A percentile compares a stretch with the other conserved stretches of the same genome.
phyloP scores from a whole-genome alignment of 495 filamentous ascomycete species.

The Evernia prunastri region DNA sequence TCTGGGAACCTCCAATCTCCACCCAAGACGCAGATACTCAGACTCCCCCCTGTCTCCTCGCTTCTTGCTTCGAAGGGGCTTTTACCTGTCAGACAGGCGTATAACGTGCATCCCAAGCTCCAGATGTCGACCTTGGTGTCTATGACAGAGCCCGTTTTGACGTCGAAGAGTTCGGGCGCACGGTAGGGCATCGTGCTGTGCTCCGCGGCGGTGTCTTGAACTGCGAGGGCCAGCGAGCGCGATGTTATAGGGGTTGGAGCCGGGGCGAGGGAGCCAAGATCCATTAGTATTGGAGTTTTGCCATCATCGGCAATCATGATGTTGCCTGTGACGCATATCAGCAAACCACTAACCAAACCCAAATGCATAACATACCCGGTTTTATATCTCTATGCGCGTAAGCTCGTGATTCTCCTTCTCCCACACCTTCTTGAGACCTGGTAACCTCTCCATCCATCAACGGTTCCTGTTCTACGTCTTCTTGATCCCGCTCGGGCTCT shows the following conservation, averaged over 20 bases:
- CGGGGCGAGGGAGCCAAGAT: conserved; percentile 84
- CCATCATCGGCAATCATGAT: conserved; percentile 56
- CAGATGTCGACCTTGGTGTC: conserved; percentile 98
- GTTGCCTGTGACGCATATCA: conserved; percentile 53
- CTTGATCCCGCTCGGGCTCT: conserved; percentile 51
- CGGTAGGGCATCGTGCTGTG: conserved; percentile 98
- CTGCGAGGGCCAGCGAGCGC: conserved; percentile 79
- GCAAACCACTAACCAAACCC: conserved; percentile 1
- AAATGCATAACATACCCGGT: conserved; percentile 53
- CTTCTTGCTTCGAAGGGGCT: conserved; percentile 91
- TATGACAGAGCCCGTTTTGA: conserved; percentile 85
- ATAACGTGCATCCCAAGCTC: conserved; percentile 93
- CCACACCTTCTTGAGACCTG: conserved; percentile 60
- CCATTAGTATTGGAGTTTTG: conserved; percentile 88
- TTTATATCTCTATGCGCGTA: conserved; percentile 98
- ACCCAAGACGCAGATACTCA: conserved; percentile 84
- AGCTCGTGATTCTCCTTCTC: conserved; percentile 63
- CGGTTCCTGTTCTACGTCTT: conserved; percentile 66
- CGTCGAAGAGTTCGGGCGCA: conserved; percentile 95
- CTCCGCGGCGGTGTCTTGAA: conserved; percentile 90
- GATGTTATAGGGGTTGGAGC: conserved; percentile 91
- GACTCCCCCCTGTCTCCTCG: conserved; percentile 89
- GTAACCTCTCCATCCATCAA: conserved; percentile 81
- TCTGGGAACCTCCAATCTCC: conserved; percentile 94
- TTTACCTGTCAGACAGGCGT: conserved; percentile 91